Evolutionary conservation across 2,329 filamentous ascomycete genomes (phyloP), one percentile per base, ranked within the genome.

Genomic region (Colletotrichum trifolii): DNA sequence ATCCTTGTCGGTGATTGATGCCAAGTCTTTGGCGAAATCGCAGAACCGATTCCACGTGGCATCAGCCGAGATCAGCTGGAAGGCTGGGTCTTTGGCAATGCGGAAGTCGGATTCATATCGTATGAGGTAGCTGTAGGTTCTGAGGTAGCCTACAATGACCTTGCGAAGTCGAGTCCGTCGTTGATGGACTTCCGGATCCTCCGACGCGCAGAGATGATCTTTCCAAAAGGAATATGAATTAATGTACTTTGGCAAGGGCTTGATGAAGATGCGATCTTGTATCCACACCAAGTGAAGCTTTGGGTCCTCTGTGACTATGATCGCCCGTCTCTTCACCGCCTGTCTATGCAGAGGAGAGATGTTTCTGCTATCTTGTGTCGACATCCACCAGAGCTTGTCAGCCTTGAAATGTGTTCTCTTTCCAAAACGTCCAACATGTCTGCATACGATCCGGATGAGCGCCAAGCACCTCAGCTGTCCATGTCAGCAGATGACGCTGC

Each of bases 211-310:
- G 40, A 73, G 63, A 55, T 70, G 46, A 6, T 62, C 45, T n/a
- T 62, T 6, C 72, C 75, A 77, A 45, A 77, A 72, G 1, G 63
- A 35, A 5, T 69, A 50, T 12, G 69, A 67, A 8, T 73, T 47
- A 8, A 78, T 71, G 54, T 72, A 77, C 2, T 34, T 8, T 2
- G 75, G 76, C 1, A 78, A 55, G 9, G 74, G 75, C 50, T 78
- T 78, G 35, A 78, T 68, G 50, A 72, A 76, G n/a, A 77, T 73
- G 2, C 68, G 66, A 4, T 68, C 57, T 25, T 73, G 55, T 17
- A 67, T 58, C 73, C 74, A 75, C 6, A 78, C 71, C 0, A 80
- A 69, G 66, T 80, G 77, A 11, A 77, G 65, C 15, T 77, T 72
- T 6, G 73, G 67, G 33, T 75, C 67, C 63, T 80, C 77, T 6